Conservation (phyloP, 331 rosid species). For the Malus hybrid region DNA sequence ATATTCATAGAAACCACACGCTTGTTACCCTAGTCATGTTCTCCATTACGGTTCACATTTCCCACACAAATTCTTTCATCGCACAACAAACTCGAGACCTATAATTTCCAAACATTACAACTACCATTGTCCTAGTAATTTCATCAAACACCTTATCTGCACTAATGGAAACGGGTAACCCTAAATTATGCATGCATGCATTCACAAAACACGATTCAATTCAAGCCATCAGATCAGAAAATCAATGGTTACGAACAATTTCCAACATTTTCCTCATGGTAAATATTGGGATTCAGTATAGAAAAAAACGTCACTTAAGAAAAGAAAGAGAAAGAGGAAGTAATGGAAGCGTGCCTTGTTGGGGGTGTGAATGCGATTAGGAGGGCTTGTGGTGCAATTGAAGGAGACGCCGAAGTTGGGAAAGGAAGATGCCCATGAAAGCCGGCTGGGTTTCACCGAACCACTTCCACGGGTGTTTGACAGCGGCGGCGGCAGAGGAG, state of each 20-base stretch:
- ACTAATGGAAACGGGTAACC: not conserved
- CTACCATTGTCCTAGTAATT: not conserved
- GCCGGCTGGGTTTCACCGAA: slow-evolving; percentile 22
- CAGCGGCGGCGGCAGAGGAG: slow-evolving; percentile 4
- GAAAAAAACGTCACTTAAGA: not conserved
- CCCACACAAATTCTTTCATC: not conserved
- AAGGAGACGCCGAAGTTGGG: slow-evolving; percentile 27
- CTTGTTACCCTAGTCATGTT: not conserved
- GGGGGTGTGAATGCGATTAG: slow-evolving; percentile 14
- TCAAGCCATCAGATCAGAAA: not conserved
- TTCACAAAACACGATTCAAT: not conserved
- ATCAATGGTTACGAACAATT: not conserved
- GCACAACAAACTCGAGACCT: not conserved
- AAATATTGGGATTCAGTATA: not conserved
- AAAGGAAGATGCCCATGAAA: slow-evolving; percentile 52
- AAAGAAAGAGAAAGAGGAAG: not conserved
- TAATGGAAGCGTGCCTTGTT: slow-evolving; percentile 19
- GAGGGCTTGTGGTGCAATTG: slow-evolving; percentile 3
- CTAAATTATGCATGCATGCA: no score
- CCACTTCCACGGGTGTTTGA: not conserved
- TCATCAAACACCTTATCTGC: slow-evolving; percentile 20
- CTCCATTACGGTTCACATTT: not conserved
- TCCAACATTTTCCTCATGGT: not conserved
- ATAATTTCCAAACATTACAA: not conserved
- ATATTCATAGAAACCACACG: not conserved